A percentile compares a stretch with the other conserved stretches of the same genome.
Evolutionary conservation across 75 land plant species (phyloP).

Genomic region (Larix kaempferi): DNA sequence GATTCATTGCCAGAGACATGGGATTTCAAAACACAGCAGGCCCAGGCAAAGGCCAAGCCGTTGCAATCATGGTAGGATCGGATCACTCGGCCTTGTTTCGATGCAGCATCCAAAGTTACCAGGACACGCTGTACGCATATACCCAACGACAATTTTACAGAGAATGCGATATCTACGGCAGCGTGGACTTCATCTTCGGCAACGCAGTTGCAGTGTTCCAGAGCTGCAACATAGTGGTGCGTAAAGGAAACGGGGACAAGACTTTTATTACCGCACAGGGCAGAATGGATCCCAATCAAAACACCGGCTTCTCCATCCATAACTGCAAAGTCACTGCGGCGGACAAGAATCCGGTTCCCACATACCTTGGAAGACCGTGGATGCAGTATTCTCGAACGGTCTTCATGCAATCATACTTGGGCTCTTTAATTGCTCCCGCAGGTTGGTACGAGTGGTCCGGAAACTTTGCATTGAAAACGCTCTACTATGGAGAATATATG

Average conservation of each 20-base stretch:
- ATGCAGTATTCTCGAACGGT: slow-evolving; percentile 7
- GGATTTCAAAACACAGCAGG: slow-evolving; percentile 5
- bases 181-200: slow-evolving; percentile 35
- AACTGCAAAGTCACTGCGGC: slow-evolving; percentile 12
- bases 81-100: neutral
- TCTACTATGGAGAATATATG: slow-evolving; percentile 19
- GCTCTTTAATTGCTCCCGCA: slow-evolving; percentile 5
- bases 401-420: slow-evolving; percentile 8
- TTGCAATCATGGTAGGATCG: neutral
- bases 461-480: neutral
- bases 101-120: neutral
- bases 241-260: neutral
- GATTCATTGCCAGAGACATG: neutral
- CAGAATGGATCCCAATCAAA: slow-evolving; percentile 5
- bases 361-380: slow-evolving; percentile 9
- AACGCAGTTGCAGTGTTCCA: slow-evolving; percentile 25
- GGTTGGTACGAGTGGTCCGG: slow-evolving; percentile 20
- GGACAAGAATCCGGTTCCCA: neutral
- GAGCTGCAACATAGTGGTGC: slow-evolving; percentile 22
- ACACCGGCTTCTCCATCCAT: slow-evolving; percentile 29
- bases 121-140: slow-evolving; percentile 1
- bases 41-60: neutral
- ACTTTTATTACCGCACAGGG: slow-evolving; percentile 20
- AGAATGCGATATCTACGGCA: slow-evolving; percentile 24
- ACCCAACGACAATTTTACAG: slow-evolving; percentile 12